Evolutionary conservation across 495 filamentous ascomycete species (phyloP), one percentile per base, ranked within the genome.

Genomic region (Amniculicola lignicola): DNA sequence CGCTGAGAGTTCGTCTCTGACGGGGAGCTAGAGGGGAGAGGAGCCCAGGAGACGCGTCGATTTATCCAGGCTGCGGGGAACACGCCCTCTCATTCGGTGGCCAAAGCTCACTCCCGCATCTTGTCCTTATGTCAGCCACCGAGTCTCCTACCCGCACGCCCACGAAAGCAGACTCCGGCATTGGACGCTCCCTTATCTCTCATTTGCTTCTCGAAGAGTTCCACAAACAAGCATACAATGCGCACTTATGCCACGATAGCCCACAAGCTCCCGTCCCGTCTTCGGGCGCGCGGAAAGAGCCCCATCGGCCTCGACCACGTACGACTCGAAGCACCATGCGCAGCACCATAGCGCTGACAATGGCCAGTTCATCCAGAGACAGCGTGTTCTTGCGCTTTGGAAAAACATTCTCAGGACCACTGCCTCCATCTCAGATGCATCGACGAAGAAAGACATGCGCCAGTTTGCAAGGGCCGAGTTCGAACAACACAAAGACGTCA

Each of bases 401-500:
- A 77, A 81, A 9, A 69, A 70, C n/a, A 77, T 86, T 27, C 49
- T 83, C 16, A 74, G 82, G 16, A 73, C 61, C 22, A 64, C 65
- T 15, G 62, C 65, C 46, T 71, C 67, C 25, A 79, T 85, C 19
- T 27, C 67, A 4, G 78, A 82, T 55, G 69, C 70, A 29, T 62
- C 62, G 7, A 80, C 84, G 10, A 77, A 82, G 19, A 69, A 73
- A 41, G 90, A 94, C 61, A 81, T 90, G 55, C 76, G 77, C 28
- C 70, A 72, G 23, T 92, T 87, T 74, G 89, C 85, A 24, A 79
- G 88, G 11, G 72, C 76, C 38, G 89, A 93, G 60, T 91, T 93
- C 65, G 83, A 88, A 68, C 77, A 86, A 22, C 82, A 89, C 69
- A 79, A 78, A 18, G 58, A 74, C 27, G 84, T 92, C 19, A 83